These are phyloP conservation scores for Didymella sp. DNA, from an alignment of 2,329 filamentous ascomycete species.

Conservation along the genomic window DNA sequence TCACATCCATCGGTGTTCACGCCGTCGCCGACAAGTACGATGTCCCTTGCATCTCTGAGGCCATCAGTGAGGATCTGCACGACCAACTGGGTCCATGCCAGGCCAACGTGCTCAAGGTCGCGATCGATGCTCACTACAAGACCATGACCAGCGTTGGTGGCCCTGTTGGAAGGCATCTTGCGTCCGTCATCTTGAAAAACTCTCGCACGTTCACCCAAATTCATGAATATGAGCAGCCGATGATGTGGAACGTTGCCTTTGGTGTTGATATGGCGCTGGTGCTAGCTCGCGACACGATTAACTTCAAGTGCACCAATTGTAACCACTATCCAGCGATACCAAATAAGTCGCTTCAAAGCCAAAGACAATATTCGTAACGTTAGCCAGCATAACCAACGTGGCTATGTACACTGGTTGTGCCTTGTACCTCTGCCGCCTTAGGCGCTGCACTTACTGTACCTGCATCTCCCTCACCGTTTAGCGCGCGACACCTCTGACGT, in stretches of 20 bases:
- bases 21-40: background rate
- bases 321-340: too few species aligned
- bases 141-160: background rate
- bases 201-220: background rate
- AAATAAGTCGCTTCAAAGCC: too few species aligned
- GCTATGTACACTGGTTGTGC: too few species aligned
- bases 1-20: background rate
- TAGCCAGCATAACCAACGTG: too few species aligned
- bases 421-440: background rate
- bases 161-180: background rate
- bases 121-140: background rate
- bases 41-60: slow-evolving; percentile 10
- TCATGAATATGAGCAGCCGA: background rate
- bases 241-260: background rate
- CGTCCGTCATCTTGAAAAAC: background rate
- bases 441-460: background rate
- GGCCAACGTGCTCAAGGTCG: too few species aligned
- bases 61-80: too few species aligned
- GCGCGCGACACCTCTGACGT: slow-evolving; percentile 1
- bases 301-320: too few species aligned
- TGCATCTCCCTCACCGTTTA: slow-evolving; percentile 7
- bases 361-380: too few species aligned
- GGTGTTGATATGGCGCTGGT: background rate
- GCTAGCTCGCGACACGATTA: background rate
- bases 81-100: too few species aligned